Evolutionary conservation across 164 flowering plant genomes (phyloP).

Genomic region (Malania oleifera): DNA sequence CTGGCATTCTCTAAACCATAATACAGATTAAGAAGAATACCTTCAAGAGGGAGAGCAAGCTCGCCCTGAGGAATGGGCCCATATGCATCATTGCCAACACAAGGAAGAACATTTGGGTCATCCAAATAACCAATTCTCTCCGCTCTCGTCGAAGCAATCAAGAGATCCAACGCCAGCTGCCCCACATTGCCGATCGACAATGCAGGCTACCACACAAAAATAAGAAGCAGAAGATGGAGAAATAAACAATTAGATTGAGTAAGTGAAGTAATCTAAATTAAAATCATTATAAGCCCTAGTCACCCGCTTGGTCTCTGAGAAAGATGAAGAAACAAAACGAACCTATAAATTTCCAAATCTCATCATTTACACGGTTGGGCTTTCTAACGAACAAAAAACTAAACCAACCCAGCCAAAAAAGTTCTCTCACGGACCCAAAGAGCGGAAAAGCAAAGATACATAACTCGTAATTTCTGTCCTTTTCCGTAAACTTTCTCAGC

Average conservation of each 20-base stretch:
- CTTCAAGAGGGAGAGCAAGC: constrained; percentile 68
- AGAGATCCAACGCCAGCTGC: constrained; percentile 72
- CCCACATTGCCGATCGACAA: constrained; percentile 92
- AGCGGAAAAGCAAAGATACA: neutral
- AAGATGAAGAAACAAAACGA: neutral
- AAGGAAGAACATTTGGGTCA: constrained; percentile 69
- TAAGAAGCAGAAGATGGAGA: neutral
- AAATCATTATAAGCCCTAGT: neutral
- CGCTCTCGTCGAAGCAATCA: constrained; percentile 56
- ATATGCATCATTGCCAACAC: constrained; percentile 87
- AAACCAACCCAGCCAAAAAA: neutral
- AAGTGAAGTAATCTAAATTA: neutral
- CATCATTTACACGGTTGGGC: no score
- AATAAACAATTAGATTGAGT: neutral
- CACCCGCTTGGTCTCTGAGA: neutral
- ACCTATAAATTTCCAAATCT: neutral
- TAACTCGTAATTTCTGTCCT: no score
- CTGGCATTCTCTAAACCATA: no score
- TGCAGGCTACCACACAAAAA: constrained; percentile 56
- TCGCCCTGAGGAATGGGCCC: constrained; percentile 54
- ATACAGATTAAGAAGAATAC: constrained; percentile 17
- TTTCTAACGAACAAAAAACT: neutral
- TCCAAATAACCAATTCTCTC: constrained; percentile 71
- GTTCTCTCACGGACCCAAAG: constrained; percentile 2
- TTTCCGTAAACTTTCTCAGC: neutral